Evolutionary conservation across 2,329 filamentous ascomycete genomes (phyloP), one percentile per base, ranked within the genome.

Genomic region (Peltaster fructicola): DNA sequence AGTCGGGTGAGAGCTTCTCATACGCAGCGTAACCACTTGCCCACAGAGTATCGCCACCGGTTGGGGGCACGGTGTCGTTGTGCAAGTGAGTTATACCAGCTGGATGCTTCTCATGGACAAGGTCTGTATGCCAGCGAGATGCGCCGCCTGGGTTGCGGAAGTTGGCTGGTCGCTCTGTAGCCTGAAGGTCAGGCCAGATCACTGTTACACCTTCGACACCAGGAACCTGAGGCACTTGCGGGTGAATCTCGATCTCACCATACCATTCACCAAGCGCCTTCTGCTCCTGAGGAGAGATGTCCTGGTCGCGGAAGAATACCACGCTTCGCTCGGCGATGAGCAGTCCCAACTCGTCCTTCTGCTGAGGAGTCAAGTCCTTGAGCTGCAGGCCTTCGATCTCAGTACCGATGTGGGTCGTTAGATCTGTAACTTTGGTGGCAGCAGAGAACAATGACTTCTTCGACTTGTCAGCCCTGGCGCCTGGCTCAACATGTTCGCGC

Each of bases 1-100:
- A 79, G 3, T 55, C 63, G 0, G 73, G 74, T 2, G 68, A 74
- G 0, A 79, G 59, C 49, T 79, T 79, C 47, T 77, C 72, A 37
- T 80, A 80, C 0, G 73, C 73, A 0, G 65, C 55, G 41, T 79
- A 79, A 1, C 73, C 72, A 30, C 62, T 69, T 0, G 73, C 69
- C 73, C 74, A 80, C 0, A 79, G 60, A 0, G 74, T 79, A 44
- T 80, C 74, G 7, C 74, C 74, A 2, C 74, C 74, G 0, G 68
- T 43, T 0, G 56, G 57, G 0, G 72, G 71, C 0, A 79, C 56
- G 0, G 69, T 71, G 25, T 43, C 39, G 24, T 43, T 44, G 31
- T 47, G 41, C 1, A 47, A 34, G 19, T 44, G 40, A 3, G 43
- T 45, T 11, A 43, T 42, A 5, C 72, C 73, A 0, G 74, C 71